Base-by-base conservation (phyloP, 2,329 filamentous ascomycete genomes). In the Davidsoniella virescens region DNA sequence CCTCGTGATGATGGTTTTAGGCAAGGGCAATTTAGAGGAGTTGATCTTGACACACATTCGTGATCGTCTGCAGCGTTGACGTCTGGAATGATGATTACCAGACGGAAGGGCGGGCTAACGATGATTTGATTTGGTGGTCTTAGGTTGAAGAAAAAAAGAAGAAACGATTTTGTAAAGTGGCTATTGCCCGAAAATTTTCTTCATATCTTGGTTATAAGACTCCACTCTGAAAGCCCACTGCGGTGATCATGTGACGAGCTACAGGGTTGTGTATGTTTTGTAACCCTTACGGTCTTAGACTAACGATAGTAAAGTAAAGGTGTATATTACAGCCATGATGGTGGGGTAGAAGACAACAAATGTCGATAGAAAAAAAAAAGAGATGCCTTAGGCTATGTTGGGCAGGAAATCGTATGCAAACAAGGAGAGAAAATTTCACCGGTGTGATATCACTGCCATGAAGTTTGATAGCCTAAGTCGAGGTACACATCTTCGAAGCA, bases 1-100 rank as follows among this genome's bases (percentile, higher is more conserved):
- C 73, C 75, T 79, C 75, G 72, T 76, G 74, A 76, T 70, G 66
- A 79, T 78, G 75, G 75, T 79, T 78, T 79, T 79, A 71, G 68
- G 67, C 72, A 77, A 76, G 67, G 72, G 72, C 69, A 63, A 64
- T 61, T 59, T 56, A 41, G 50, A 55, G 62, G 63, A 63, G 64
- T 73, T 67, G 57, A 61, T 79, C 75, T 78, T 61, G 74, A 76
- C 75, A 67, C 71, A 69, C 65, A 56, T 49, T 52, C 70, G 67
- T 65, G 65, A 64, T 69, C 68, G 67, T 64, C 73, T 73, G 70
- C 60, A 63, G 61, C 62, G 60, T 63, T 57, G 57, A 55, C 49
- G 59, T 57, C 60, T 57, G 58, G 48, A 44, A 25, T 48, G 36
- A 47, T 50, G 36, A 47, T 50, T 52, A 50, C 51, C 43, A 43